Base-by-base conservation (phyloP, 179 eudicot genomes). In the Carnegiea gigantea region DNA sequence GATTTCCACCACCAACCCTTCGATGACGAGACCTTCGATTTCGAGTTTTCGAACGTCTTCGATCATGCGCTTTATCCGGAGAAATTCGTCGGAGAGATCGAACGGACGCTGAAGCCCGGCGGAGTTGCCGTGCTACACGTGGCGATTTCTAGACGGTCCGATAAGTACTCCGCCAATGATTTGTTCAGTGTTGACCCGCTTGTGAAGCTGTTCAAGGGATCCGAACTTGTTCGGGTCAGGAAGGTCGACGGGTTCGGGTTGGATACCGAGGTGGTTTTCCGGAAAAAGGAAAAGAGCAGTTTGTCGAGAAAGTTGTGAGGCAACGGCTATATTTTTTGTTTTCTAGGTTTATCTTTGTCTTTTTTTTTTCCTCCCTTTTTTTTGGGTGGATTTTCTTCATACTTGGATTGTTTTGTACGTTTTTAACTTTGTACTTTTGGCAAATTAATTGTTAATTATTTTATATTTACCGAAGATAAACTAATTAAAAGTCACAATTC, bases 81-180 rank as follows among this genome's bases (percentile, higher is more conserved):
- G 6, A 87, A 73, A 43, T 95, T 94, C 57, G 95, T 94, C 0
- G 84, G 85, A 9, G 99, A 95, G 90, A 92, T 95, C 81, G 89
- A 95, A 79, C 93, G 99, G 88, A 95, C 99, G 82, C 78, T 95
- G 77, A 90, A 82, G 87, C 88, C 90, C 1, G 94, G 95, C 0
- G 99, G 99, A 60, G 84, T 95, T 1, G 92, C 95, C 48, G 99
- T 95, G 5, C 43, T 95, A 59, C 98, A 94, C 84, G 97, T 95
- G 84, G 90, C 98, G 79, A n/a, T 95, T 0, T 78, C 87, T 57
- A 85, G 86, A 21, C 86, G 92, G 85, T 77, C 95, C 0, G 99
- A 95, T 88, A 95, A 92, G 92, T 94, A 92, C 59, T 93, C 98
- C 48, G 99, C 98, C 9, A 95, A 95, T 79, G 99, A 95, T 59